Conservation (phyloP, 768 basidiomycete species). For the Hericium erinaceus region DNA sequence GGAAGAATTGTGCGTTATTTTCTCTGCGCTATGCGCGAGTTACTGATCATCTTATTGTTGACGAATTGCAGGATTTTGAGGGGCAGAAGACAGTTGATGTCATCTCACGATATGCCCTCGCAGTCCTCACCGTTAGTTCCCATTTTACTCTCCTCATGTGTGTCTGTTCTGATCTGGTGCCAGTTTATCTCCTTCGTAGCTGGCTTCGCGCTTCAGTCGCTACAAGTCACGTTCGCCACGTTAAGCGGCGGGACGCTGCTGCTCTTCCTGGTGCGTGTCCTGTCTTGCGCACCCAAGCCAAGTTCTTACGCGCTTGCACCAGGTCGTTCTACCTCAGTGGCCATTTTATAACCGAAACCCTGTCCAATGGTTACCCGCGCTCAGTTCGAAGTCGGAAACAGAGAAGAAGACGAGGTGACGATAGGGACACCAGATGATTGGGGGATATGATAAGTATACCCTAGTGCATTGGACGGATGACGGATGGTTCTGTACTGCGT, state of each 20-base stretch:
- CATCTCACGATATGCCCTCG: slow-evolving; percentile 34
- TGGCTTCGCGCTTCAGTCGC: slow-evolving; percentile 48
- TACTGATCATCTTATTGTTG: neutral
- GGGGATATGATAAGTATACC: neutral
- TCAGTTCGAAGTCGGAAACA: neutral
- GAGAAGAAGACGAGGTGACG: slow-evolving; percentile 22
- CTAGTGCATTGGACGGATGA: too few species aligned
- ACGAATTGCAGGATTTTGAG: slow-evolving; percentile 46
- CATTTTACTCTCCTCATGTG: neutral
- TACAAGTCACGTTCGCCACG: slow-evolving; percentile 42
- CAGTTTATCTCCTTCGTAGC: slow-evolving; percentile 47
- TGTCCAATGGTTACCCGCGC: slow-evolving; percentile 46
- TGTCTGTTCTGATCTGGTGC: neutral
- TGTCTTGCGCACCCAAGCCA: slow-evolving; percentile 8
- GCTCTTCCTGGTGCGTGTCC: slow-evolving; percentile 9
- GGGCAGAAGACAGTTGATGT: slow-evolving; percentile 48
- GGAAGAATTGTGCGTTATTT: slow-evolving; percentile 24
- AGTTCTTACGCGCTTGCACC: neutral
- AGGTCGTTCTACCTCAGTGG: slow-evolving; percentile 68
- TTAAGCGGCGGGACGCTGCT: slow-evolving; percentile 26
- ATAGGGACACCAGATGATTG: neutral
- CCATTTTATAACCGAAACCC: slow-evolving; percentile 53
- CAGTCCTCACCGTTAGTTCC: slow-evolving; percentile 36
- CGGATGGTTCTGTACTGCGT: too few species aligned
- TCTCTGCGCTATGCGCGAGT: too few species aligned